Evolutionary conservation across 345 rosid genomes (phyloP), one percentile per base, ranked within the genome.

Genomic region (Iberis pinnata): DNA sequence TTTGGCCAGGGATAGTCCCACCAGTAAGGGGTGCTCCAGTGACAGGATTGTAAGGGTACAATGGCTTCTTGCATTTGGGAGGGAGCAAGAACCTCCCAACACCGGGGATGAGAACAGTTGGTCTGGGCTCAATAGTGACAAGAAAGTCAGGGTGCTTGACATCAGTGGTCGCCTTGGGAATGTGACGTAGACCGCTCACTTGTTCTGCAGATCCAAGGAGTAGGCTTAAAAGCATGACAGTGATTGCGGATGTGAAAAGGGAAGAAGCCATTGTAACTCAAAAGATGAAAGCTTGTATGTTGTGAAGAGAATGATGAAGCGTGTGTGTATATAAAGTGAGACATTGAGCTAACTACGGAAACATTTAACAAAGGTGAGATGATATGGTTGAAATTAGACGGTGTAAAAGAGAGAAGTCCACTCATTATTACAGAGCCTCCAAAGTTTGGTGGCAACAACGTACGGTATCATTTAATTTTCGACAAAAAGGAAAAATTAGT

Each of bases 81-180:
- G 93, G 95, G 42, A 77, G 44, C 64, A 70, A n/a, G 41, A 74
- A 76, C 52, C 78, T 56, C 25, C 95, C 94, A 35, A 77, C 46
- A 51, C 88, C 88, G 7, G 88, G 90, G 72, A 86, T 77, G 62
- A 72, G 75, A 38, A 72, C 45, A 35, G 77, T 63, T 53, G 27
- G 58, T 64, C 64, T 80, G 16, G 68, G 54, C 25, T 62, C 67
- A 43, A 68, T 16, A 35, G 73, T 44, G 43, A 68, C 60, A 41
- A 78, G 49, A 55, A 71, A 77, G 38, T 80, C 72, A 14, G 93
- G 88, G 67, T 81, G 84, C 61, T 80, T 83, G 67, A 66, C 60
- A 33, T 76, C 84, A 9, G 13, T 62, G 14, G 71, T 59, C 65
- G 58, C 35, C 54, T 61, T 22, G 3, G 80, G 76, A 51, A 68